These are phyloP conservation scores for Populus ilicifolia DNA, from an alignment of 345 rosid genomes.

Conservation along the genomic window DNA sequence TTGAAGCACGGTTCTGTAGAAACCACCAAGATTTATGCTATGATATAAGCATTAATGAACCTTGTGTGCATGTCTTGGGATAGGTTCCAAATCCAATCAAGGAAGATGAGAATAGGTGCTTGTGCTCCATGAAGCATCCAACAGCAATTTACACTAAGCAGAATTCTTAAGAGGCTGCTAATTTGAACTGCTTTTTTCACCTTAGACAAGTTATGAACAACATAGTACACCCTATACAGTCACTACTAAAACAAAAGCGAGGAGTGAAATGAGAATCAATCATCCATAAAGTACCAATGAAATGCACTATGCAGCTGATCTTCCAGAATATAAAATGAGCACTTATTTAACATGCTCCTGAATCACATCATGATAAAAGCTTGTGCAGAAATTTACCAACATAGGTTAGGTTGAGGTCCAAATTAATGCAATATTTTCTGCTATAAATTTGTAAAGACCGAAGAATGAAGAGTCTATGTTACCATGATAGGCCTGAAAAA, in stretches of 20 bases:
- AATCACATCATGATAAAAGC: not conserved
- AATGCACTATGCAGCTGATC: not conserved
- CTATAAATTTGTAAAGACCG: not conserved
- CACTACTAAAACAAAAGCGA: not conserved
- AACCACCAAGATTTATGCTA: not conserved
- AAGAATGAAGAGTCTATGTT: not conserved
- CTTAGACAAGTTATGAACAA: not conserved
- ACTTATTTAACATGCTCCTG: not conserved
- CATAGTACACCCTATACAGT: not conserved
- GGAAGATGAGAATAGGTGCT: not conserved
- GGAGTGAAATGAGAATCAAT: not conserved
- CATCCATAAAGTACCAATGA: not conserved
- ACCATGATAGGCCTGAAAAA: not conserved
- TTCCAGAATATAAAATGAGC: not conserved
- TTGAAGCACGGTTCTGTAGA: not conserved
- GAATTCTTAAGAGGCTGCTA: not conserved
- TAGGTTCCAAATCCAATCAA: not conserved
- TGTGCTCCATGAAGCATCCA: conserved; percentile 2
- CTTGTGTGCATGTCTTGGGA: not conserved
- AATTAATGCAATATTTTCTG: not conserved
- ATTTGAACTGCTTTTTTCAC: not conserved
- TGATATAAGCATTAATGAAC: not conserved
- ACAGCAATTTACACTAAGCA: not conserved
- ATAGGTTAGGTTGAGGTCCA: not conserved
- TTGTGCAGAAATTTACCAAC: not conserved